phyloP scores from a whole-genome alignment of 306 rosid species.

The Ormosia emarginata region DNA sequence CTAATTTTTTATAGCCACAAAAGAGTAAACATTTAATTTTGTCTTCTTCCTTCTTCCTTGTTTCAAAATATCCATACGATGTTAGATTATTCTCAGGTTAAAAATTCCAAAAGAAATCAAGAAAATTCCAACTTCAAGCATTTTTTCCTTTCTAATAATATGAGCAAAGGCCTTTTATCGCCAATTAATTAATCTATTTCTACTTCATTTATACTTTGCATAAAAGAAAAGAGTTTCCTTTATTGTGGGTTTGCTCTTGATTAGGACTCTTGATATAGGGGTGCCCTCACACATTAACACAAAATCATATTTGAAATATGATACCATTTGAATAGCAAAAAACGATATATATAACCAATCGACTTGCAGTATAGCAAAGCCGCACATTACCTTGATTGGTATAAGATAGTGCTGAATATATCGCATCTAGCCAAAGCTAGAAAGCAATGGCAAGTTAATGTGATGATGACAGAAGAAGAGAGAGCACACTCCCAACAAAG shows the following conservation, averaged over 20 bases:
- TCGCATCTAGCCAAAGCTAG: too few species aligned
- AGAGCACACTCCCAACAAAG: conserved; percentile 79
- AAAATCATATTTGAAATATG: background rate
- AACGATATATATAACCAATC: background rate
- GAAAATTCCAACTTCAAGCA: background rate
- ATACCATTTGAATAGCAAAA: background rate
- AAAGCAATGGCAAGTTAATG: background rate
- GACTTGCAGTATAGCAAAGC: background rate
- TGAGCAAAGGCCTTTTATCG: background rate
- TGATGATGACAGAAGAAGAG: conserved; percentile 71
- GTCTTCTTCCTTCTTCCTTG: too few species aligned
- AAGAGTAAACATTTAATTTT: too few species aligned
- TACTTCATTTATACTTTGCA: background rate
- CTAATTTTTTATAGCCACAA: too few species aligned
- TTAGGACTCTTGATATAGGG: background rate
- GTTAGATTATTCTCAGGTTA: too few species aligned
- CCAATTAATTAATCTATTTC: background rate
- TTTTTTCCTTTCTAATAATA: background rate
- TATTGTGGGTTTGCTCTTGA: background rate
- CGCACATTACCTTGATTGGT: conserved; percentile 11
- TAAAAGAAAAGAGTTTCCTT: background rate
- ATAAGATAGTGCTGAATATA: background rate
- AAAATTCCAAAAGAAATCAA: background rate
- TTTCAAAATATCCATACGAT: too few species aligned
- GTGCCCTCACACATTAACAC: background rate